Evolutionary conservation across 805 yeast genomes (phyloP).

Genomic region (Sungouiozyma ichnusensis): DNA sequence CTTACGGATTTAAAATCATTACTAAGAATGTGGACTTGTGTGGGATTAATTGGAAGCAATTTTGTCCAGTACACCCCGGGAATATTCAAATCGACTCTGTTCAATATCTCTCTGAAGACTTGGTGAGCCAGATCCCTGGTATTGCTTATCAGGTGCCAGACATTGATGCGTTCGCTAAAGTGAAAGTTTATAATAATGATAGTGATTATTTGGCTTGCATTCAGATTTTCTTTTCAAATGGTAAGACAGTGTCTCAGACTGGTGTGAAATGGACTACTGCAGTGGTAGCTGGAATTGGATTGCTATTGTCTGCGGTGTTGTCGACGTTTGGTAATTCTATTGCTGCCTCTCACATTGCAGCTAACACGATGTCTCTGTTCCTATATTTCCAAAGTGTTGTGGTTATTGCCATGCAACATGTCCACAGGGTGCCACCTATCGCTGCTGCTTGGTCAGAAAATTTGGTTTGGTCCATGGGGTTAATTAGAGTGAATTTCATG

Average conservation of each 20-base stretch:
- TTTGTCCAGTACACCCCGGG: conserved; percentile 84
- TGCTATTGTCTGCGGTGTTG: conserved; percentile 69
- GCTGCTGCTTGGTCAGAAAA: conserved; percentile 90
- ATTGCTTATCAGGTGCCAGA: conserved; percentile 83
- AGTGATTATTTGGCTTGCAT: conserved; percentile 55
- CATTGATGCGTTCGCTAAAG: conserved; percentile 67
- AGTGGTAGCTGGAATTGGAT: conserved; percentile 77
- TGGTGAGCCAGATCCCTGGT: conserved; percentile 59
- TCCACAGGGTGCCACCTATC: conserved; percentile 80
- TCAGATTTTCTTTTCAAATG: conserved; percentile 64
- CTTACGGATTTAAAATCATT: conserved; percentile 74
- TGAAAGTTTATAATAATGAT: conserved; percentile 35
- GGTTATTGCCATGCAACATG: conserved; percentile 74
- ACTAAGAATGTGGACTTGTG: conserved; percentile 53
- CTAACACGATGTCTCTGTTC: conserved; percentile 75
- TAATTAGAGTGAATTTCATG: conserved; percentile 70
- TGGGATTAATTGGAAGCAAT: conserved; percentile 59
- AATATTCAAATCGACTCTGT: conserved; percentile 64
- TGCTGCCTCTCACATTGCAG: conserved; percentile 82
- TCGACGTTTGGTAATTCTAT: conserved; percentile 79
- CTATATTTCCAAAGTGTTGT: conserved; percentile 83
- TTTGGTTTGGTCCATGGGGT: conserved; percentile 91
- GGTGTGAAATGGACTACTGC: conserved; percentile 94
- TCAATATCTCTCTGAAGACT: conserved; percentile 42
- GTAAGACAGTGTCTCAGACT: conserved; percentile 68